A percentile compares a stretch with the other conserved stretches of the same genome.
These are phyloP conservation scores for Apophysomyces ossiformis DNA, from an alignment of 371 early-diverging fungal genomes.

Conservation along the genomic window DNA sequence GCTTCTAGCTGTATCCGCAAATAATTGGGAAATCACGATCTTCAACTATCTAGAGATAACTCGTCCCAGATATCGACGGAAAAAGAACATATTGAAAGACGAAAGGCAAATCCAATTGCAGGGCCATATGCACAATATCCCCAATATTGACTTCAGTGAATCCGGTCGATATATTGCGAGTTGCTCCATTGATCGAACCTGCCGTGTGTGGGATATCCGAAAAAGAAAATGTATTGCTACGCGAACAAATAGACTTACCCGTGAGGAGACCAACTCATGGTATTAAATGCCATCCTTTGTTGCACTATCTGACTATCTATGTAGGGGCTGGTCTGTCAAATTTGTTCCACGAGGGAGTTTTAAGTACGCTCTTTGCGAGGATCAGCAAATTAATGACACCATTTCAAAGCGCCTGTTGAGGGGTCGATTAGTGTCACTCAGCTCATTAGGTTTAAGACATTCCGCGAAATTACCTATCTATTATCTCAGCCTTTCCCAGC, in stretches of 20 bases:
- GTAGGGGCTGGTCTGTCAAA: slow-evolving; percentile 55
- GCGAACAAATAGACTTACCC: slow-evolving; percentile 14
- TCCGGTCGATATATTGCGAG: slow-evolving; percentile 62
- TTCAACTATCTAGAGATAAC: slow-evolving; percentile 38
- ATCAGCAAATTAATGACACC: slow-evolving; percentile 21
- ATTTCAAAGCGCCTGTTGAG: slow-evolving; percentile 20
- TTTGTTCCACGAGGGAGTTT: slow-evolving; percentile 40
- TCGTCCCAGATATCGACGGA: slow-evolving; percentile 10
- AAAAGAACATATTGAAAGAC: slow-evolving; percentile 23
- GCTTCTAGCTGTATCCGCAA: slow-evolving; percentile 65
- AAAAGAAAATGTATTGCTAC: slow-evolving; percentile 27
- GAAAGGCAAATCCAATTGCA: slow-evolving; percentile 24
- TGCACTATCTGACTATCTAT: background rate
- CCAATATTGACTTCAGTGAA: slow-evolving; percentile 58
- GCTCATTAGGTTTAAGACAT: slow-evolving; percentile 32
- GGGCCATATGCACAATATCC: slow-evolving; percentile 71
- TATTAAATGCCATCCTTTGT: slow-evolving; percentile 13
- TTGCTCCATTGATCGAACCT: slow-evolving; percentile 59
- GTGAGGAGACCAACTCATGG: slow-evolving; percentile 28
- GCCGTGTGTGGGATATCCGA: slow-evolving; percentile 54
- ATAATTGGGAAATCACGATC: slow-evolving; percentile 58
- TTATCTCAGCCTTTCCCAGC: slow-evolving; percentile 23
- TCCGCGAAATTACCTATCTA: slow-evolving; percentile 38
- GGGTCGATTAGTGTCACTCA: slow-evolving; percentile 25
- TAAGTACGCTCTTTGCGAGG: slow-evolving; percentile 29